Evolutionary conservation across 2,329 filamentous ascomycete genomes (phyloP).

Genomic region (Cadophora sp.): DNA sequence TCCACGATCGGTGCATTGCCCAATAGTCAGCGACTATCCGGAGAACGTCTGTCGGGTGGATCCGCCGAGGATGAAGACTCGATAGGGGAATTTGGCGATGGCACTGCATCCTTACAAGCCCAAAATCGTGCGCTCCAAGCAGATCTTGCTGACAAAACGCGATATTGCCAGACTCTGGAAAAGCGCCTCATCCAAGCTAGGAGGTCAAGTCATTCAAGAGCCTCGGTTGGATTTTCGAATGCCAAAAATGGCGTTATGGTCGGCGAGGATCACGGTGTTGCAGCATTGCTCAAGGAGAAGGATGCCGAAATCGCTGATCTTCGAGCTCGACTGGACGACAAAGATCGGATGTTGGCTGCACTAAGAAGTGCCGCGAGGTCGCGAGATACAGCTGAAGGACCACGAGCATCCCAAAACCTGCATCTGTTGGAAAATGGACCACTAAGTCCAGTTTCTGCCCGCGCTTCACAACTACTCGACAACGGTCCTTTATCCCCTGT

Average conservation of each 20-base stretch:
- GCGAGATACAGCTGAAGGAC: conserved; percentile 75
- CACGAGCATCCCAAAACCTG: conserved; percentile 31
- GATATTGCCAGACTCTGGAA: conserved; percentile 93
- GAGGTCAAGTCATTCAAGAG: conserved; percentile 85
- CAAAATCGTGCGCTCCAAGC: conserved; percentile 92
- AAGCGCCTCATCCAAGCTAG: conserved; percentile 90
- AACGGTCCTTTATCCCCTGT: conserved; percentile 32
- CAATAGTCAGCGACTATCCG: conserved; percentile 34
- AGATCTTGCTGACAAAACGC: conserved; percentile 96
- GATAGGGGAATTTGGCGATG: conserved; percentile 84
- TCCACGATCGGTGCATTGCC: conserved; percentile 43
- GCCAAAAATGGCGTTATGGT: conserved; percentile 68
- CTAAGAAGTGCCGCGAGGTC: conserved; percentile 85
- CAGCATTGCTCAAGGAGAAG: conserved; percentile 80
- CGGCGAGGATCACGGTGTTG: conserved; percentile 80
- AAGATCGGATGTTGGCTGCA: conserved; percentile 90
- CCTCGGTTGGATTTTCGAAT: conserved; percentile 74
- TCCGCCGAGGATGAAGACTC: conserved; percentile 68
- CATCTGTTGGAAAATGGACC: conserved; percentile 37
- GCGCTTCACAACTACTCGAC: conserved; percentile 39
- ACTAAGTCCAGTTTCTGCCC: conserved; percentile 41
- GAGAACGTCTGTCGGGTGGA: conserved; percentile 39
- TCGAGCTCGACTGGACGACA: conserved; percentile 88
- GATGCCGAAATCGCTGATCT: conserved; percentile 92
- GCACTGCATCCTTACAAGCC: conserved; percentile 79